These are phyloP conservation scores for Elymus sibiricus DNA, from an alignment of 176 grass and related monocot genomes.

Conservation along the genomic window DNA sequence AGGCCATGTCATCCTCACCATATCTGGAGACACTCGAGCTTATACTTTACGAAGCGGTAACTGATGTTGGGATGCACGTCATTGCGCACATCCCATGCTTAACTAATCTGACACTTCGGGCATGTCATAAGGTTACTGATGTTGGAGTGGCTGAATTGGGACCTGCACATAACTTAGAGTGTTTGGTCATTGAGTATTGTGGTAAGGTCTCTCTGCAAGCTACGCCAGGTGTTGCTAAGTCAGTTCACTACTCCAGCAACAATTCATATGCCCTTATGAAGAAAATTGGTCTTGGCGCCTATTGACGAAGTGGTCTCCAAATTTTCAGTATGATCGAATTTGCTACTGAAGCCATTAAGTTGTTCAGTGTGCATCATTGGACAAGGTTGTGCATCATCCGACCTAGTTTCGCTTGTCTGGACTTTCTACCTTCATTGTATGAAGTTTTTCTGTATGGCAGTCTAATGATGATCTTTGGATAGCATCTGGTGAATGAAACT, in stretches of 20 bases:
- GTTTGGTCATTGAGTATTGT: neutral
- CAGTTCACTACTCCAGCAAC: neutral
- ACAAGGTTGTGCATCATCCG: neutral
- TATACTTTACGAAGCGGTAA: too few species aligned
- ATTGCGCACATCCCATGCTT: neutral
- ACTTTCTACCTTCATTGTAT: neutral
- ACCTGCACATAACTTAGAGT: neutral
- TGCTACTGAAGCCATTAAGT: neutral
- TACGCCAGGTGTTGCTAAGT: neutral
- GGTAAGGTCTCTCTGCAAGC: neutral
- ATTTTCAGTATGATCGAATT: neutral
- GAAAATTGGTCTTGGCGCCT: neutral
- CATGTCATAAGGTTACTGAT: neutral
- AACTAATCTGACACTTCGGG: neutral
- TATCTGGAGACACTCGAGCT: too few species aligned
- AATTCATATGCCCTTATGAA: neutral
- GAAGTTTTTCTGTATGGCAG: too few species aligned
- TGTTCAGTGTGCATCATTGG: neutral
- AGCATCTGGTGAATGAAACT: neutral
- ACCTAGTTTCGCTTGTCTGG: neutral
- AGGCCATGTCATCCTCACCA: too few species aligned
- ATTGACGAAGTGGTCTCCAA: neutral
- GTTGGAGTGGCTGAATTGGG: neutral
- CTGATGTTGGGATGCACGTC: too few species aligned
- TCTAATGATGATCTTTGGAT: neutral